A percentile compares a stretch with the other conserved stretches of the same genome.
These are phyloP conservation scores for Globisporangium nodosum DNA, from an alignment of 352 stramenopile species.

Conservation along the genomic window DNA sequence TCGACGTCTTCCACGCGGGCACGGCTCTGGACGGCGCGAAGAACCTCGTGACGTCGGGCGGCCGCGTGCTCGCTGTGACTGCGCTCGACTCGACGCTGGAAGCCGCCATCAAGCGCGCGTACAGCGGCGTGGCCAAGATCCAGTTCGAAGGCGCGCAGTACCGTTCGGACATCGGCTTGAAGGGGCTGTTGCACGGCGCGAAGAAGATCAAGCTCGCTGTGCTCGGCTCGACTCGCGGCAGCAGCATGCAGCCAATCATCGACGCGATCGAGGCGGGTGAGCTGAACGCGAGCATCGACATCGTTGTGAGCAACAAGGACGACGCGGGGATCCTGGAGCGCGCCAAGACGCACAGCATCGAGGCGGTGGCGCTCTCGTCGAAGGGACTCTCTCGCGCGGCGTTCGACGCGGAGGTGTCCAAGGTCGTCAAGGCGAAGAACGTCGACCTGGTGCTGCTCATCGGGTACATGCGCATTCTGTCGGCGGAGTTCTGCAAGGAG, in stretches of 20 bases:
- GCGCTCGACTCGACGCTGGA: slow-evolving; percentile 88
- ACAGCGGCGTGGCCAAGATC: slow-evolving; percentile 87
- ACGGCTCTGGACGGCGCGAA: slow-evolving; percentile 76
- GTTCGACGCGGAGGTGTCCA: slow-evolving; percentile 95
- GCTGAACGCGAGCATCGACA: slow-evolving; percentile 93
- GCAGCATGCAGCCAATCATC: slow-evolving; percentile 94
- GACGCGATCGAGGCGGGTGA: slow-evolving; percentile 88
- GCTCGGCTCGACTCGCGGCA: slow-evolving; percentile 95
- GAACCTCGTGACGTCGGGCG: slow-evolving; percentile 90
- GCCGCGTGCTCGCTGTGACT: slow-evolving; percentile 97
- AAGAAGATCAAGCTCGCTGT: slow-evolving; percentile 90
- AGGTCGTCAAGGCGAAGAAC: slow-evolving; percentile 88
- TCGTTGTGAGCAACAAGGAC: slow-evolving; percentile 96
- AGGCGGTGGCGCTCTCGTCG: slow-evolving; percentile 53
- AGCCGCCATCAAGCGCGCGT: slow-evolving; percentile 88
- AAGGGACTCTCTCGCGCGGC: slow-evolving; percentile 86
- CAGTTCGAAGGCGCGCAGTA: slow-evolving; percentile 92
- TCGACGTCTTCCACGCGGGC: slow-evolving; percentile 99
- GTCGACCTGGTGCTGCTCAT: slow-evolving; percentile 97
- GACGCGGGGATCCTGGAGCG: slow-evolving; percentile 93
- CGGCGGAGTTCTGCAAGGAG: slow-evolving; percentile 91
- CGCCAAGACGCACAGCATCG: slow-evolving; percentile 74
- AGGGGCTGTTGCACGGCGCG: slow-evolving; percentile 85
- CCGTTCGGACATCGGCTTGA: slow-evolving; percentile 96
- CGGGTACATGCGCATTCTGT: slow-evolving; percentile 99